phyloP scores from a whole-genome alignment of 169 alveolate genomes.

The Perkinsus chesapeaki region DNA sequence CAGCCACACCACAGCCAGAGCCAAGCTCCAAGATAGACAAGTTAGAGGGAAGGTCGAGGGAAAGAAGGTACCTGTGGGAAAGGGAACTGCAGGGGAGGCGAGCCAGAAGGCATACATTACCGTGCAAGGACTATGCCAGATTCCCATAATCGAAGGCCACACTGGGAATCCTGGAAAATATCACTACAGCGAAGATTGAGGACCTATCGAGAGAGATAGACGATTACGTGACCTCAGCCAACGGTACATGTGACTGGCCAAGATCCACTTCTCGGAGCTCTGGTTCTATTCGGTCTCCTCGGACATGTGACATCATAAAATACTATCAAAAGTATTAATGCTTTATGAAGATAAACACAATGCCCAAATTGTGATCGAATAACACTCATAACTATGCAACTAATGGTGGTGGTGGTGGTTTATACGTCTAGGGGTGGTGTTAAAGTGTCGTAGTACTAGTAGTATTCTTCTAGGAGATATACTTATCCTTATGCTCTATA shows the following conservation, averaged over 20 bases:
- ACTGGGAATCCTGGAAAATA: background rate
- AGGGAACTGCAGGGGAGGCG: background rate
- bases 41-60: background rate
- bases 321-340: no score
- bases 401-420: background rate
- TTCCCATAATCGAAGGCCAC: background rate
- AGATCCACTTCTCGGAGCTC: background rate
- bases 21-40: background rate
- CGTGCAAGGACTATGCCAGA: background rate
- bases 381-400: background rate
- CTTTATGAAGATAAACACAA: no score
- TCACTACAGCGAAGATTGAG: background rate
- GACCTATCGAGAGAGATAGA: background rate
- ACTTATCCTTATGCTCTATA: slow-evolving; percentile 62
- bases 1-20: background rate
- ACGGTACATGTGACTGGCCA: background rate
- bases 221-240: background rate
- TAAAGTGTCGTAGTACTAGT: background rate
- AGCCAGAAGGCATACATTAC: background rate
- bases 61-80: background rate
- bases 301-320: no score
- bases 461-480: background rate
- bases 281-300: background rate
- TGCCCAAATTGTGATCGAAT: no score
- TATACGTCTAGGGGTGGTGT: no score